Evolutionary conservation across 371 early-diverging fungal species (phyloP).

Genomic region (Lichtheimia ramosa): DNA sequence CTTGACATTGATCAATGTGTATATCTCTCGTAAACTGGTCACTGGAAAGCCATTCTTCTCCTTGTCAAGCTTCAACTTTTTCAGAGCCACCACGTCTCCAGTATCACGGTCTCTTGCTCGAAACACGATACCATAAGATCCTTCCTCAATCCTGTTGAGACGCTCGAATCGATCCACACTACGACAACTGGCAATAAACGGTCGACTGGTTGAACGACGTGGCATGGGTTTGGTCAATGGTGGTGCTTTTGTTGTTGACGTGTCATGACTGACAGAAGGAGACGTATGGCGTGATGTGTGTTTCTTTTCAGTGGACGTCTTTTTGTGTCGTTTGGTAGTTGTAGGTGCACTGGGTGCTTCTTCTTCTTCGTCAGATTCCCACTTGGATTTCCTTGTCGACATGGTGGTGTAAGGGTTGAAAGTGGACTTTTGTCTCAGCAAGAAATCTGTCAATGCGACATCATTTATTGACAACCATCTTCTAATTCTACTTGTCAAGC

Average conservation of each 20-base stretch:
- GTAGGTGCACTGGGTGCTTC: too few species aligned
- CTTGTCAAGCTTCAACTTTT: slow-evolving; percentile 94
- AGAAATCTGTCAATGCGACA: too few species aligned
- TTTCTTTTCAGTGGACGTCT: too few species aligned
- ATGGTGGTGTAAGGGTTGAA: too few species aligned
- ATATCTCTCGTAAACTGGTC: slow-evolving; percentile 90
- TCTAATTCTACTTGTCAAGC: neutral
- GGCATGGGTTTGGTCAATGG: neutral
- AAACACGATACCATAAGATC: slow-evolving; percentile 98
- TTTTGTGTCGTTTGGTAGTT: too few species aligned
- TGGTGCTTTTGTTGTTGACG: slow-evolving; percentile 3
- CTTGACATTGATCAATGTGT: slow-evolving; percentile 81
- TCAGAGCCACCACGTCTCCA: slow-evolving; percentile 96
- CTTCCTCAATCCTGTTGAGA: slow-evolving; percentile 97
- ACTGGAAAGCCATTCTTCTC: slow-evolving; percentile 97
- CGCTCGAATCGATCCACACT: slow-evolving; percentile 86
- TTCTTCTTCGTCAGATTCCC: too few species aligned
- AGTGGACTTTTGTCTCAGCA: too few species aligned
- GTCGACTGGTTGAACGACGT: slow-evolving; percentile 4
- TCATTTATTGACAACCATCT: too few species aligned
- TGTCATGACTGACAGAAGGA: too few species aligned
- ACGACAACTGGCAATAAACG: slow-evolving; percentile 59
- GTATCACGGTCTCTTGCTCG: slow-evolving; percentile 91
- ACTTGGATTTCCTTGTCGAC: too few species aligned
- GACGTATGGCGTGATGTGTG: too few species aligned